phyloP scores from a whole-genome alignment of 2,329 filamentous ascomycete species.

The Ophiosphaerella korrae region DNA sequence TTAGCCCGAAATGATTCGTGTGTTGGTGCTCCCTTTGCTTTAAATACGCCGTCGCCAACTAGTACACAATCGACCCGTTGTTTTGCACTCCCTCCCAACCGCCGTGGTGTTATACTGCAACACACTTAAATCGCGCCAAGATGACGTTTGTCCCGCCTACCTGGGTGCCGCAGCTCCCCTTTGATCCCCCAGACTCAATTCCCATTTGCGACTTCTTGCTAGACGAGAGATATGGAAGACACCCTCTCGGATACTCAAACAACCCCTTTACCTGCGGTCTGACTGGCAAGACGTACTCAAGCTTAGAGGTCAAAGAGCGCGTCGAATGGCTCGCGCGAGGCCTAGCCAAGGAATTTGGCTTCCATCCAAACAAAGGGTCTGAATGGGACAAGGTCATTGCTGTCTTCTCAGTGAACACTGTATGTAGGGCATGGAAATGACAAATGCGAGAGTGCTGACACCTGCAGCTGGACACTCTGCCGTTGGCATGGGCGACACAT shows the following conservation, averaged over 20 bases:
- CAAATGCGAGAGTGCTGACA: slow-evolving; percentile 18
- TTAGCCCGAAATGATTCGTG: neutral
- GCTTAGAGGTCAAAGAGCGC: slow-evolving; percentile 66
- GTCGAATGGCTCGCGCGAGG: slow-evolving; percentile 71
- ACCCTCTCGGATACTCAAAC: slow-evolving; percentile 65
- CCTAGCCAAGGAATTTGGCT: slow-evolving; percentile 72
- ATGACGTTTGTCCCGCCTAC: slow-evolving; percentile 65
- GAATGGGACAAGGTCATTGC: slow-evolving; percentile 83
- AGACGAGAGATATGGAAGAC: slow-evolving; percentile 71
- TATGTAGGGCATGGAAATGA: slow-evolving; percentile 45
- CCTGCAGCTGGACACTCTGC: slow-evolving; percentile 72
- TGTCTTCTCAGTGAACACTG: slow-evolving; percentile 80
- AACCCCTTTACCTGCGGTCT: slow-evolving; percentile 80
- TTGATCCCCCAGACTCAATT: slow-evolving; percentile 73
- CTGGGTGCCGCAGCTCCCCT: slow-evolving; percentile 66
- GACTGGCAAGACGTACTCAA: slow-evolving; percentile 69
- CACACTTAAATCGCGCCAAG: neutral
- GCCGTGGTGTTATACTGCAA: neutral
- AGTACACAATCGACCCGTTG: neutral
- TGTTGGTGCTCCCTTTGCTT: neutral
- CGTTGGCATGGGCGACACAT: slow-evolving; percentile 75
- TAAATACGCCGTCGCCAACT: neutral
- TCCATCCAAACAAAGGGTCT: slow-evolving; percentile 69
- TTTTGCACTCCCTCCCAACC: neutral
- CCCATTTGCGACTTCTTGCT: slow-evolving; percentile 78